These are phyloP conservation scores for Aaosphaeria arxii DNA, from an alignment of 2,329 filamentous ascomycete genomes.

Conservation along the genomic window DNA sequence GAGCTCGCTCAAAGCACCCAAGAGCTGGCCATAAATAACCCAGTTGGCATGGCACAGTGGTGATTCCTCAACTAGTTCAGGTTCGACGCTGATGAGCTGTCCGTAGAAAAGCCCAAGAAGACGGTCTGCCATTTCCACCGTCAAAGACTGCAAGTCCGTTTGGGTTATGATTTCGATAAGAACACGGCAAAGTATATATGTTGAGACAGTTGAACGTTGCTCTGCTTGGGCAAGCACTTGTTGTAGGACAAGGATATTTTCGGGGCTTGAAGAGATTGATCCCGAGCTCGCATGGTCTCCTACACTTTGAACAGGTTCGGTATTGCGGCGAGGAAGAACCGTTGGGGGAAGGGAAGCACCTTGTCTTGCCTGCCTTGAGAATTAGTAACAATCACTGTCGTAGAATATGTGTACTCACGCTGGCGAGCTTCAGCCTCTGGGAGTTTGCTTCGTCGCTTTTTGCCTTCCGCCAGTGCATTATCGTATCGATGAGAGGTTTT, in stretches of 20 bases:
- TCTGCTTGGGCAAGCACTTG: conserved; percentile 78
- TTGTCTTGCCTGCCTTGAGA: conserved; percentile 23
- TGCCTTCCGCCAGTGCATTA: conserved; percentile 96
- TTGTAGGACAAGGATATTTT: conserved; percentile 50
- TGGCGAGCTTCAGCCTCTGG: conserved; percentile 28
- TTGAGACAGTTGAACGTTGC: conserved; percentile 87
- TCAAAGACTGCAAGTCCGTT: conserved; percentile 78
- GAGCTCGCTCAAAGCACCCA: conserved; percentile 94
- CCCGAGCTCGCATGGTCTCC: conserved; percentile 19
- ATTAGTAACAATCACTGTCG: conserved; percentile 12
- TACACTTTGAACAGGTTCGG: conserved; percentile 28
- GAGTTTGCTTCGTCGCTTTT: conserved; percentile 79
- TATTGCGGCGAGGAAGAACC: conserved; percentile 34
- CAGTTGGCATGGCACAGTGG: conserved; percentile 89
- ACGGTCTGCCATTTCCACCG: conserved; percentile 87
- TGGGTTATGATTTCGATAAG: conserved; percentile 92
- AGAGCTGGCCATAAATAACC: conserved; percentile 86
- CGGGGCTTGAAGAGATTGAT: conserved; percentile 24
- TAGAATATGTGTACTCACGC: conserved; percentile 14
- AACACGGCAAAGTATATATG: conserved; percentile 92
- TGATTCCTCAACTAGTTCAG: conserved; percentile 73
- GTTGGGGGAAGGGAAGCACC: conserved; percentile 20
- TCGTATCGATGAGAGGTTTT: conserved; percentile 90
- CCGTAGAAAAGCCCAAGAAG: conserved; percentile 94
- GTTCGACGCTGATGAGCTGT: conserved; percentile 86